These are phyloP conservation scores for Aurantiochytrium sp. DNA, from an alignment of 108 stramenopile genomes.

Conservation along the genomic window DNA sequence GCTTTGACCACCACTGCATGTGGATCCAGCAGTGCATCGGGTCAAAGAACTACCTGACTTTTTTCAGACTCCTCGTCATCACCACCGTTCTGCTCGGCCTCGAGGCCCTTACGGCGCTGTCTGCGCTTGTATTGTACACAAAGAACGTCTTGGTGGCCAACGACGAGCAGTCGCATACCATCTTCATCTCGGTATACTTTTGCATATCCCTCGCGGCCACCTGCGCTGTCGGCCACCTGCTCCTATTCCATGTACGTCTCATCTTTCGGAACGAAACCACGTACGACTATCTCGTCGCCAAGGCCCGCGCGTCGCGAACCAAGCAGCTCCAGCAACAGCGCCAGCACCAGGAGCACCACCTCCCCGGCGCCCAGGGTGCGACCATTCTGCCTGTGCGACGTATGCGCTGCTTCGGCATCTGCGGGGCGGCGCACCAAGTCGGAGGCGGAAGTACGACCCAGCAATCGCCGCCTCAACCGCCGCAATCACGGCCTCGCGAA, in stretches of 20 bases:
- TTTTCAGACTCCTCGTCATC: neutral
- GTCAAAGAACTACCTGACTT: neutral
- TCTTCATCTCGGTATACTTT: neutral
- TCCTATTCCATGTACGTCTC: neutral
- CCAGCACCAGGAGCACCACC: neutral
- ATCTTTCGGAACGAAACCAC: neutral
- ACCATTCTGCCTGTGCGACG: neutral
- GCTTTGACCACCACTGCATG: slow-evolving; percentile 92
- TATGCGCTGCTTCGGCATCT: neutral
- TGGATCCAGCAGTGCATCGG: slow-evolving; percentile 81
- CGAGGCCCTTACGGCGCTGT: neutral
- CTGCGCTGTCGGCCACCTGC: neutral
- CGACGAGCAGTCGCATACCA: neutral
- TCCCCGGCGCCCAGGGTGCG: neutral
- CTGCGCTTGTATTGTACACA: neutral
- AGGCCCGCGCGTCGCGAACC: neutral
- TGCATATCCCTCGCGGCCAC: neutral
- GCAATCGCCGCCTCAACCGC: too few species aligned
- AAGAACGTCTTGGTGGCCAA: neutral
- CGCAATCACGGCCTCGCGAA: too few species aligned
- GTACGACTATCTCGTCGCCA: neutral
- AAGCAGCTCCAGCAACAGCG: neutral
- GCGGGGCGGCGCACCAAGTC: neutral
- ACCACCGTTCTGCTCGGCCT: neutral
- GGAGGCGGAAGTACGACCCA: too few species aligned